Percentiles rank a stretch among this genome's conserved stretches.
Conservation (phyloP, 352 stramenopile genomes). For the Blastocystis sp. region DNA sequence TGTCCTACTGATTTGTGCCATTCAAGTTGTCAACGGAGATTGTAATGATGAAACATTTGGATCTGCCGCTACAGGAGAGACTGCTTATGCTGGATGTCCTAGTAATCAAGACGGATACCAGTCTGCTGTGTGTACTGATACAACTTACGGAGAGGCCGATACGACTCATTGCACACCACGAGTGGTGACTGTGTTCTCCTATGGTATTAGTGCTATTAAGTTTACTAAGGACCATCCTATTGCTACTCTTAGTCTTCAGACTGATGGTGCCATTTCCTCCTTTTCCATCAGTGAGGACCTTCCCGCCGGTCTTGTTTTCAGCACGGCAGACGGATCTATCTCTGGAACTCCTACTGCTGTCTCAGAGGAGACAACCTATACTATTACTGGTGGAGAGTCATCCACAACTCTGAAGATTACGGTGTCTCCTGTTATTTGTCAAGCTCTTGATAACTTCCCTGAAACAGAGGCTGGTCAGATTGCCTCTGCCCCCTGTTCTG, state of each 20-base stretch:
- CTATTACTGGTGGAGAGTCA: neutral
- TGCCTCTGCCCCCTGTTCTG: neutral
- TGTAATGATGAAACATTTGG: slow-evolving; percentile 17
- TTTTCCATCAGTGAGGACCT: neutral
- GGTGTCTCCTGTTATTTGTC: neutral
- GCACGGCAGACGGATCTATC: neutral
- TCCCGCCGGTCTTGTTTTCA: slow-evolving; percentile 14
- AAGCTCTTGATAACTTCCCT: slow-evolving; percentile 15
- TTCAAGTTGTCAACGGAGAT: neutral
- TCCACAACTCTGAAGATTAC: slow-evolving; percentile 15
- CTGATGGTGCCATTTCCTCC: neutral
- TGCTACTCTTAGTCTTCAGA: neutral
- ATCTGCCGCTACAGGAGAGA: neutral
- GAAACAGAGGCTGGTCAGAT: neutral
- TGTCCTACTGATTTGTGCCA: neutral
- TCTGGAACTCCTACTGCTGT: neutral
- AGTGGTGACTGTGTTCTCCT: slow-evolving; percentile 21
- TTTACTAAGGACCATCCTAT: neutral
- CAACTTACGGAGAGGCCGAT: neutral
- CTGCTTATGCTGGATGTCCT: slow-evolving; percentile 5
- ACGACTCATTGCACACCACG: neutral
- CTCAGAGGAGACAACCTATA: neutral
- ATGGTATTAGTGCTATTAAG: neutral
- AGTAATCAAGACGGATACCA: neutral
- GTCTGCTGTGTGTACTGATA: neutral